Percentiles rank a stretch among this genome's conserved stretches.
Conservation (phyloP, 2,329 filamentous ascomycete species). For the Cercospora sp. region DNA sequence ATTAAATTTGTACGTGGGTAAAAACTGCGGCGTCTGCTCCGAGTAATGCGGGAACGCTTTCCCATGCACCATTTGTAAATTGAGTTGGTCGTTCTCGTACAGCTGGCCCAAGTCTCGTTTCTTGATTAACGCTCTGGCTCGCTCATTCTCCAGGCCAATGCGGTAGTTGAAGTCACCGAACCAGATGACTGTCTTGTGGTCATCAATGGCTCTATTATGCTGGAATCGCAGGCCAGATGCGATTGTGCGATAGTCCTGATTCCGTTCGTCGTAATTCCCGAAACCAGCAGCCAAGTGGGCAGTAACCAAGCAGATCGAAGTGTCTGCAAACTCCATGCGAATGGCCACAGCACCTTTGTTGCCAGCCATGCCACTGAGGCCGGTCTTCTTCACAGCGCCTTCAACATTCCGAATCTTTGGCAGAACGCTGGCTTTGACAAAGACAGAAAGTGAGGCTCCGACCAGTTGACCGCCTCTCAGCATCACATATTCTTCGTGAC, state of each 20-base stretch:
- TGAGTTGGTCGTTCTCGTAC: slow-evolving; percentile 93
- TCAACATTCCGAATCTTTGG: slow-evolving; percentile 93
- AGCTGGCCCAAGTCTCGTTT: slow-evolving; percentile 72
- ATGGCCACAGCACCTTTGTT: slow-evolving; percentile 98
- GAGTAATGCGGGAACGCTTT: slow-evolving; percentile 89
- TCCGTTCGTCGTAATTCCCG: slow-evolving; percentile 93
- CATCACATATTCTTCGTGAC: slow-evolving; percentile 80
- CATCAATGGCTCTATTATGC: slow-evolving; percentile 83
- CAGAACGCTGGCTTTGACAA: slow-evolving; percentile 77
- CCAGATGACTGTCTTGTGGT: slow-evolving; percentile 92
- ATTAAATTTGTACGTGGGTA: slow-evolving; percentile 95
- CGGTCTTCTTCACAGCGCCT: slow-evolving; percentile 90
- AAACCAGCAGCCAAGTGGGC: slow-evolving; percentile 96
- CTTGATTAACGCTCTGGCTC: slow-evolving; percentile 72
- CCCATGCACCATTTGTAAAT: slow-evolving; percentile 93
- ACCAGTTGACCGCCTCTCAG: slow-evolving; percentile 91
- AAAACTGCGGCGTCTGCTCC: slow-evolving; percentile 82
- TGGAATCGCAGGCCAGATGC: slow-evolving; percentile 86
- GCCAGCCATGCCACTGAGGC: slow-evolving; percentile 93
- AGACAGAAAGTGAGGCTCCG: slow-evolving; percentile 87
- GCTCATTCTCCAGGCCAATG: slow-evolving; percentile 80
- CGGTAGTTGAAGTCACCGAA: slow-evolving; percentile 98
- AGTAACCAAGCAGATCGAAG: slow-evolving; percentile 90
- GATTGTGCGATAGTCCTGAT: slow-evolving; percentile 89
- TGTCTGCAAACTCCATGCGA: slow-evolving; percentile 90